Base-by-base conservation (phyloP, 352 stramenopile genomes). In the Globisporangium yorkense region DNA sequence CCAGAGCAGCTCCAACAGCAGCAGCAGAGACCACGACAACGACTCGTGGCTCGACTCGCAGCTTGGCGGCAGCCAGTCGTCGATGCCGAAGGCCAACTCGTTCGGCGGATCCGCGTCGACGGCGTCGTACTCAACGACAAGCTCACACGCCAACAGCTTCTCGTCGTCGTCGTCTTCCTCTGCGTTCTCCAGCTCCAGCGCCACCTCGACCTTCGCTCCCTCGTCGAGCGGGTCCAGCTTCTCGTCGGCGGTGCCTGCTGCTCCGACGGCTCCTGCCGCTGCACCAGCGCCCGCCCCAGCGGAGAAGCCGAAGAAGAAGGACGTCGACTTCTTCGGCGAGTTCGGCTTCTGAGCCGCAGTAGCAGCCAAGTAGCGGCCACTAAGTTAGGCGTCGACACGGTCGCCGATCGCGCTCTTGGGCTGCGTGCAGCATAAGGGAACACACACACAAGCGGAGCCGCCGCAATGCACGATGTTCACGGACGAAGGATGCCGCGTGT, bases 301-400 rank as follows among this genome's bases (percentile, higher is more conserved):
- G 24, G 71, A 70, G 21, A 71, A 43, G 37, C 37, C 37, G 12
- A 43, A 72, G 24, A 89, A 90, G 76, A 92, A 92, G 61, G 76
- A 92, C 51, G 82, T 92, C 21, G 82, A 92, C 59, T 92, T 92
- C 61, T 92, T 92, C 52, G 78, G 77, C 12, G 82, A 92, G 66
- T 92, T 90, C 57, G 82, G 82, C 9, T 87, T 89, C 54, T 92
- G 77, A 74, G 43, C 29, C 9, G 41, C 33, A 0, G 18, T 12
- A 29, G 33, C 33, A 7, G 35, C 43, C 18, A 31, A 24, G 43
- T 33, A 6, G n/a, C 54, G 47, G 43, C 33, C 33, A 37, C 33
- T 53, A 60, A 61, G 50, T 64, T 55, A 61, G 58, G 21, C 52
- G 47, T 27, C 24, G 24, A 27, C 24, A 27, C 24, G 24, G 24